Evolutionary conservation across 225 moss, liverwort and hornwort genomes (phyloP).

Genomic region (Neckera pumila): DNA sequence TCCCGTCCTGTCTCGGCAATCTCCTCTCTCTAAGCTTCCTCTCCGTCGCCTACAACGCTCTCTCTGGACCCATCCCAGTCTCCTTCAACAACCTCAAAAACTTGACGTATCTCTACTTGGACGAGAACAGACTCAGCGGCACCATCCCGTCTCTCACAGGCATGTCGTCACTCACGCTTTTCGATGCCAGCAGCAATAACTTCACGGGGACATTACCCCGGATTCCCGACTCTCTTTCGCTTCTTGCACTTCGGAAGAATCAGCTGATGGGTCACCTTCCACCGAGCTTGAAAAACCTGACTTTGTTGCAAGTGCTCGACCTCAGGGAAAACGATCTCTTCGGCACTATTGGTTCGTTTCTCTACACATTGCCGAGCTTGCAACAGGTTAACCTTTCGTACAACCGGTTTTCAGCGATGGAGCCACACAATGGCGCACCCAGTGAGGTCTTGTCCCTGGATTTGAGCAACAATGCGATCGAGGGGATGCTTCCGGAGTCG

Average conservation of each 20-base stretch:
- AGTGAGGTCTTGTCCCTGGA: slow-evolving; percentile 40
- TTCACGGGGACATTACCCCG: slow-evolving; percentile 13
- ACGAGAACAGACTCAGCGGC: slow-evolving; percentile 26
- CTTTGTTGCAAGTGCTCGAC: slow-evolving; percentile 35
- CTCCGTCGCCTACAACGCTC: slow-evolving; percentile 14
- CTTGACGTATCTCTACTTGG: slow-evolving; percentile 28
- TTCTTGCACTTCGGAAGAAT: slow-evolving; percentile 22
- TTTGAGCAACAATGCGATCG: slow-evolving; percentile 38
- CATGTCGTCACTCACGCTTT: slow-evolving; percentile 12
- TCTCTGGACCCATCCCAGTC: slow-evolving; percentile 28
- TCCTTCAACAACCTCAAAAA: slow-evolving; percentile 8
- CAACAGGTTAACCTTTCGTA: slow-evolving; percentile 45
- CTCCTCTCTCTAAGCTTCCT: slow-evolving; percentile 18
- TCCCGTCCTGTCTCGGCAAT: slow-evolving; percentile 22
- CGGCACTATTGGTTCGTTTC: slow-evolving; percentile 13
- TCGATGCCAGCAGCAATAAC: slow-evolving; percentile 45
- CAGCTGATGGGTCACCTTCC: slow-evolving; percentile 34
- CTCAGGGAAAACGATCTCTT: slow-evolving; percentile 16
- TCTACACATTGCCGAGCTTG: slow-evolving; percentile 26
- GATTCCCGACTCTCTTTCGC: slow-evolving; percentile 2
- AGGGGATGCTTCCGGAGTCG: slow-evolving; percentile 19
- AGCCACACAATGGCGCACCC: neutral
- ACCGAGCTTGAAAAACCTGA: slow-evolving; percentile 23
- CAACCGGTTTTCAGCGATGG: slow-evolving; percentile 19
- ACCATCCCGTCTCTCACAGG: slow-evolving; percentile 6